Percentiles rank a stretch among this genome's conserved stretches.
Evolutionary conservation across 768 basidiomycete genomes (phyloP).

Genomic region (Lentinula raphanica): DNA sequence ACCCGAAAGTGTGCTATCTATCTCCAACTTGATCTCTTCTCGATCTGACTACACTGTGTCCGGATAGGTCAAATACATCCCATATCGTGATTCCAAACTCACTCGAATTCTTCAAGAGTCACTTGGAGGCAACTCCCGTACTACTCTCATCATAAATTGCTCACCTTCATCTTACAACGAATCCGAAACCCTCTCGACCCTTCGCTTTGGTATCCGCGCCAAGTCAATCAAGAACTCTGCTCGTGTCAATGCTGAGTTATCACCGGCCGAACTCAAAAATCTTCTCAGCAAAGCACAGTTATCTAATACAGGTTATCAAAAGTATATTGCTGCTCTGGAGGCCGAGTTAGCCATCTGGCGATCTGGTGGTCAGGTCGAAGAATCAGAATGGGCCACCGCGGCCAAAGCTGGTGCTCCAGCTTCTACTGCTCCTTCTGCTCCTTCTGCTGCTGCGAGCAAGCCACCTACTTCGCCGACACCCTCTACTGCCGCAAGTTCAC

Average conservation of each 20-base stretch:
- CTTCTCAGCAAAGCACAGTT: conserved; percentile 86
- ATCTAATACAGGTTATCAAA: conserved; percentile 76
- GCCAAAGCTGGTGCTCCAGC: conserved; percentile 48
- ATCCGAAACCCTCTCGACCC: conserved; percentile 89
- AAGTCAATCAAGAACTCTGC: conserved; percentile 99
- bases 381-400: conserved; percentile 72
- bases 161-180: conserved; percentile 98
- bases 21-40: neutral
- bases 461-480: conserved; percentile 61
- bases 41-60: neutral
- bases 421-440: conserved; percentile 33
- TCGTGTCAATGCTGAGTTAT: conserved; percentile 95
- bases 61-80: conserved; percentile 86
- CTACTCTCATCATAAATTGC: conserved; percentile 99
- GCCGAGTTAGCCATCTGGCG: conserved; percentile 90
- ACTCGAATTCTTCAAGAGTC: conserved; percentile 99
- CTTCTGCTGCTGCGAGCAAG: conserved; percentile 49
- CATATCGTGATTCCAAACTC: conserved; percentile 98
- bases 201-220: conserved; percentile 99
- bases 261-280: conserved; percentile 92
- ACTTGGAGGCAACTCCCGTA: conserved; percentile 89
- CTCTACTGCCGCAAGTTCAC: conserved; percentile 41
- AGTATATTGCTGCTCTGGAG: conserved; percentile 86
- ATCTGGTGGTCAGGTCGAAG: conserved; percentile 77
- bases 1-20: conserved; percentile 67